phyloP scores from a whole-genome alignment of 352 stramenopile species.

The Pythium coloratum region DNA sequence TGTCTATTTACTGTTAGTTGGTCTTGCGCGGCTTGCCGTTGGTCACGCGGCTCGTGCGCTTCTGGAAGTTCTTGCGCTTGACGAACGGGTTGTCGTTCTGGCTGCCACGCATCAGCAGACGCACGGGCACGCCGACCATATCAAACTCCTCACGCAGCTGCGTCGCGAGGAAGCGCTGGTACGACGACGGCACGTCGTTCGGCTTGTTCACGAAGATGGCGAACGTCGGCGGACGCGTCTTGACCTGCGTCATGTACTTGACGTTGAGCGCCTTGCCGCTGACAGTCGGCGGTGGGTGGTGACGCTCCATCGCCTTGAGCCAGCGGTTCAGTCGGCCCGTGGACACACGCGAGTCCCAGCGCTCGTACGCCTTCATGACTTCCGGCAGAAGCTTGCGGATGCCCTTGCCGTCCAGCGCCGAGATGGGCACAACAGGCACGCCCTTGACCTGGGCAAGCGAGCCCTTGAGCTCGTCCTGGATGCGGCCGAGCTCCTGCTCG shows the following conservation, averaged over 20 bases:
- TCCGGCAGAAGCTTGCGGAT: constrained; percentile 80
- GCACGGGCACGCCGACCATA: constrained; percentile 79
- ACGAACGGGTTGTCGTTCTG: constrained; percentile 79
- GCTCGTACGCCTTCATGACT: constrained; percentile 83
- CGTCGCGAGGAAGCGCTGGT: constrained; percentile 73
- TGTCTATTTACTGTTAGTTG: background rate
- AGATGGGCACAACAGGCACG: constrained; percentile 80
- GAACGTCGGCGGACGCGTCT: constrained; percentile 79
- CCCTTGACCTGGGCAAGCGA: constrained; percentile 77
- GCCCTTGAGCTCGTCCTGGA: constrained; percentile 67
- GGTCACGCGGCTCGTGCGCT: constrained; percentile 63
- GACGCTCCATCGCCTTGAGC: constrained; percentile 81
- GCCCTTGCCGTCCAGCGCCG: constrained; percentile 67
- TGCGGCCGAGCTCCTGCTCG: constrained; percentile 62
- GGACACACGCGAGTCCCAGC: constrained; percentile 77
- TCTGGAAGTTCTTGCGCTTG: constrained; percentile 83
- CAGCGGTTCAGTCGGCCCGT: constrained; percentile 79
- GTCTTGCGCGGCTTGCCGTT: constrained; percentile 54
- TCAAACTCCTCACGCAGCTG: constrained; percentile 85
- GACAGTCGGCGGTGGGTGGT: constrained; percentile 78
- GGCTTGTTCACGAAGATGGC: constrained; percentile 83
- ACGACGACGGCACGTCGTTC: constrained; percentile 69
- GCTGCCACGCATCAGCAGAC: constrained; percentile 73
- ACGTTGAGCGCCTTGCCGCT: constrained; percentile 86
- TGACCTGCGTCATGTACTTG: constrained; percentile 89